Evolutionary conservation across 1,284 basidiomycete species (phyloP).

Genomic region (Ganoderma leucocontextum): DNA sequence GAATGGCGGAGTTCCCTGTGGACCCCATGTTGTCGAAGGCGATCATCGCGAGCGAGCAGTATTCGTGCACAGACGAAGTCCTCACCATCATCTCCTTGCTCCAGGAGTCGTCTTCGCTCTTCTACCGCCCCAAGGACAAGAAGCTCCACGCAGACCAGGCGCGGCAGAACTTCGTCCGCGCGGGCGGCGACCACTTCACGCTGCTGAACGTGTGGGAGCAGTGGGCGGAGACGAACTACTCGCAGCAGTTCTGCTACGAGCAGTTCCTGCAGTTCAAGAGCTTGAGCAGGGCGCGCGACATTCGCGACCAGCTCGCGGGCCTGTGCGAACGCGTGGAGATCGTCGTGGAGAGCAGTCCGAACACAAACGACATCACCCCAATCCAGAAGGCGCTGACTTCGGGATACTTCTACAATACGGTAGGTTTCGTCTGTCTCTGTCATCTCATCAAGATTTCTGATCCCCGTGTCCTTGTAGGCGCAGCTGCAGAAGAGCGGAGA

Average conservation of each 20-base stretch:
- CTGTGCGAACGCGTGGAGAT: constrained; percentile 98
- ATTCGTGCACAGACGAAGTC: constrained; percentile 96
- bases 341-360: constrained; percentile 86
- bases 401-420: constrained; percentile 97
- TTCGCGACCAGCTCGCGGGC: constrained; percentile 93
- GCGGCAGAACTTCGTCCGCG: constrained; percentile 93
- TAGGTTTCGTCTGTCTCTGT: constrained; percentile 46
- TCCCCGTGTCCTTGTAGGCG: constrained; percentile 56
- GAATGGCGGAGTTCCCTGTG: constrained; percentile 99
- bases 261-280: constrained; percentile 99
- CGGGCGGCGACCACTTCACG: constrained; percentile 98
- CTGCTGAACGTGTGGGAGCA: constrained; percentile 98
- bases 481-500: constrained; percentile 91
- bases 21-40: constrained; percentile 98
- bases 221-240: constrained; percentile 97
- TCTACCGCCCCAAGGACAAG: constrained; percentile 98
- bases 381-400: constrained; percentile 95
- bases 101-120: constrained; percentile 92
- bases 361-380: constrained; percentile 90
- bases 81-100: constrained; percentile 98
- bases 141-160: constrained; percentile 96
- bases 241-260: constrained; percentile 94
- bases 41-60: constrained; percentile 95
- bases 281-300: constrained; percentile 92
- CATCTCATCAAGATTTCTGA: background rate